Evolutionary conservation across 164 flowering plant genomes (phyloP).

Genomic region (Vitis labrusca): DNA sequence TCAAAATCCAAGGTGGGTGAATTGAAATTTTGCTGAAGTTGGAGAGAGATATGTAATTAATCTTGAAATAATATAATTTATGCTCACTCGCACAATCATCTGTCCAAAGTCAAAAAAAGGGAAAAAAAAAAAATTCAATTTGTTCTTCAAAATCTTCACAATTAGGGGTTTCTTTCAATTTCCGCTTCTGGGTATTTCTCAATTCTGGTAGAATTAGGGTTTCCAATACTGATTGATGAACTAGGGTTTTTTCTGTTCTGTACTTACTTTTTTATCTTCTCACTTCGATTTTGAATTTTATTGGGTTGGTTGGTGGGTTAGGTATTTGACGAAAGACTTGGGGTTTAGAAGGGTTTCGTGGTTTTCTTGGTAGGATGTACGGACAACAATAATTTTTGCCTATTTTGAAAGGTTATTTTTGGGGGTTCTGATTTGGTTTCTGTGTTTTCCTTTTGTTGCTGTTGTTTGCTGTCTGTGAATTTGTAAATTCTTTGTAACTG

Average conservation of each 20-base stretch:
- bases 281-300: neutral
- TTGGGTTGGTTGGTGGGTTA: slow-evolving; percentile 1
- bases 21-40: neutral
- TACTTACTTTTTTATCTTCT: neutral
- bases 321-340: neutral
- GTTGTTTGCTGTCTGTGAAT: neutral
- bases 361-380: neutral
- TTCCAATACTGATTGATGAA: neutral
- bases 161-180: slow-evolving; percentile 17
- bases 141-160: slow-evolving; percentile 4
- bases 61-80: neutral
- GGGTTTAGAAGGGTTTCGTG: slow-evolving; percentile 1
- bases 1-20: slow-evolving; percentile 19
- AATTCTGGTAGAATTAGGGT: neutral
- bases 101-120: no score
- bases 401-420: neutral
- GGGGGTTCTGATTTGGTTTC: neutral
- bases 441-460: neutral
- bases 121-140: slow-evolving; percentile 14
- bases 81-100: no score
- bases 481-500: neutral
- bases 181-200: slow-evolving; percentile 14
- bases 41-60: neutral
- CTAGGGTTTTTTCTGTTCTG: neutral
- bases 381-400: neutral